Percentiles rank a stretch among this genome's conserved stretches.
Evolutionary conservation across 495 filamentous ascomycete species (phyloP).

Genomic region (Penicillium flavigenum): DNA sequence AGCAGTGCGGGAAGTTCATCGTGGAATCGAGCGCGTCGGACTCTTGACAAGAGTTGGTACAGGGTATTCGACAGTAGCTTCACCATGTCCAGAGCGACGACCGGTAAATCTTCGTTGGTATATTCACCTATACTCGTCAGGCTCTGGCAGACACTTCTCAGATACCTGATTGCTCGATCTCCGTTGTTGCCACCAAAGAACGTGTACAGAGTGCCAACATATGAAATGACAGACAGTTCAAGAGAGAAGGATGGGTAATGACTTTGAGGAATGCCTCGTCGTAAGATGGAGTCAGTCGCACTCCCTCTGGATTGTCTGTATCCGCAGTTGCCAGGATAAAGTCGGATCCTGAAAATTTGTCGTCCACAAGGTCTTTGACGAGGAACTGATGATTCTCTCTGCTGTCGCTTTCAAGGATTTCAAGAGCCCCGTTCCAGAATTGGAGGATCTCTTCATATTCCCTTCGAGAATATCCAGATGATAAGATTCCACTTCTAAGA

Average conservation of each 20-base stretch:
- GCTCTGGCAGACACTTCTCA: too few species aligned
- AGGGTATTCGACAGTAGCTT: slow-evolving; percentile 14
- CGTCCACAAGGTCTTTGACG: slow-evolving; percentile 18
- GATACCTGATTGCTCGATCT: slow-evolving; percentile 16
- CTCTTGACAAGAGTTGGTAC: slow-evolving; percentile 14
- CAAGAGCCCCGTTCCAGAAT: slow-evolving; percentile 20
- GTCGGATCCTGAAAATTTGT: slow-evolving; percentile 5
- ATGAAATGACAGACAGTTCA: slow-evolving; percentile 19
- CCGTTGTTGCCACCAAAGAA: slow-evolving; percentile 15
- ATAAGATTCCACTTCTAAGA: slow-evolving; percentile 1
- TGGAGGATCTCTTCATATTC: slow-evolving; percentile 7
- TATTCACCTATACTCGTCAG: too few species aligned
- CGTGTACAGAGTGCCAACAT: slow-evolving; percentile 19
- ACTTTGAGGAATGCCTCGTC: slow-evolving; percentile 16
- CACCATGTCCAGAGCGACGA: neutral
- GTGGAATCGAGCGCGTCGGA: slow-evolving; percentile 15
- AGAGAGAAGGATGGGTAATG: slow-evolving; percentile 17
- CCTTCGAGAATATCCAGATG: neutral
- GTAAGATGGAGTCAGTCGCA: neutral
- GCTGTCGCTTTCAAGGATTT: slow-evolving; percentile 16
- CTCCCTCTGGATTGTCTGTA: neutral
- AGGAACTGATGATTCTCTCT: slow-evolving; percentile 18
- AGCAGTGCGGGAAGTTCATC: slow-evolving; percentile 14
- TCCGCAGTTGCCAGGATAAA: slow-evolving; percentile 20
- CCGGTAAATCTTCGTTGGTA: too few species aligned